Evolutionary conservation across 306 rosid genomes (phyloP), one percentile per base, ranked within the genome.

Genomic region (Leucaena leucocephala): DNA sequence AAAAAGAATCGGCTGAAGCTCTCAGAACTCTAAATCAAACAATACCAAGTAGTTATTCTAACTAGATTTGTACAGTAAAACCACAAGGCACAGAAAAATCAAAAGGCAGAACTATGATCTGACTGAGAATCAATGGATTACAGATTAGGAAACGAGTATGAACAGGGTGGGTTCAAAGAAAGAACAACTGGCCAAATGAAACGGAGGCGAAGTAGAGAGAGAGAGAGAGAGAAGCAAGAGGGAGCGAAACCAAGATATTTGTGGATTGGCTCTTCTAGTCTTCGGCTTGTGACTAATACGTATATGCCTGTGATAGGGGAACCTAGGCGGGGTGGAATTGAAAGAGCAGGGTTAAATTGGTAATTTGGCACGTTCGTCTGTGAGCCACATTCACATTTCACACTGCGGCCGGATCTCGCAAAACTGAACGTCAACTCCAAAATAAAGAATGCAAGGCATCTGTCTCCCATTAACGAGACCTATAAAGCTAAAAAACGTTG

Each of bases 201-300:
- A 71, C 70, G 44, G 79, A 55, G 78, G 78, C 61, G 72, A 71
- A 50, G 49, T 15, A 55, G n/a, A 59, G 81, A 36, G 44, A n/a
- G 15, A 50, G 21, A 50, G 8, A 27, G 27, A 27, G 27, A 27
- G 27, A 27, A 66, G 77, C 12, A 39, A 13, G 21, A 49, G 7
- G 70, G 36, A 68, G 79, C 74, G 64, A 38, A 19, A 78, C 57
- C 80, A 2, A 88, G 84, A 80, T 85, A 84, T 86, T 84, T 86
- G 78, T 80, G 66, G 84, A 82, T 82, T 78, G 77, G 88, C 86
- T 83, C 72, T 73, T 68, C 34, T 9, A 8, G 70, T 67, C 49
- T 19, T 62, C 72, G 72, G 71, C 22, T 78, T 77, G 83, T 82
- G 80, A 76, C 78, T 71, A 71, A 75, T 69, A 9, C 54, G 65